These are phyloP conservation scores for Nissolia schottii DNA, from an alignment of 306 rosid genomes.

Conservation along the genomic window DNA sequence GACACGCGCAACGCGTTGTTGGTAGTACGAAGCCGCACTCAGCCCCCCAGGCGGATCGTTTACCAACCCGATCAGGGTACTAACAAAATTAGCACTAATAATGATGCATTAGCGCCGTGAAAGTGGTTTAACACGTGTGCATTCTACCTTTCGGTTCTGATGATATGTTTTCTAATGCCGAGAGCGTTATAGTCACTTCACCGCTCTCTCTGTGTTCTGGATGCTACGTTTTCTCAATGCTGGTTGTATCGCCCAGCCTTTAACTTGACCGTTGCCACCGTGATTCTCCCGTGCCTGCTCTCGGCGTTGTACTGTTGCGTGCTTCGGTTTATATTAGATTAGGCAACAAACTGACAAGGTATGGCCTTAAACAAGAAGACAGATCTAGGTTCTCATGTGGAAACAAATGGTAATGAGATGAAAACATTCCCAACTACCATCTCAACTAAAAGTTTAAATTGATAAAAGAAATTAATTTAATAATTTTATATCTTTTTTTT, in stretches of 20 bases:
- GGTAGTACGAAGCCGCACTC: constrained; percentile 17
- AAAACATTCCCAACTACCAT: too few species aligned
- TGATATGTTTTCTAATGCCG: constrained; percentile 25
- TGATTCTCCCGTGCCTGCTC: background rate
- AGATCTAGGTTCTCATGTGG: background rate
- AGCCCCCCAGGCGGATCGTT: constrained; percentile 23
- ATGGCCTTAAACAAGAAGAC: background rate
- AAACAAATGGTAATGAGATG: background rate
- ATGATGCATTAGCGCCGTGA: background rate
- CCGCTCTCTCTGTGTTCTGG: constrained; percentile 8
- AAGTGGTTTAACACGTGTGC: constrained; percentile 18
- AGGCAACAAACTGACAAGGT: background rate
- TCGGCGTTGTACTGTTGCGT: background rate
- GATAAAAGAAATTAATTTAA: too few species aligned
- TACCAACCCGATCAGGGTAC: too few species aligned
- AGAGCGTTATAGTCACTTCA: background rate
- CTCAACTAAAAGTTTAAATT: too few species aligned
- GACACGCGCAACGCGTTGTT: constrained; percentile 26
- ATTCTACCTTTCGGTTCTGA: constrained; percentile 4
- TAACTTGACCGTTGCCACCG: background rate
- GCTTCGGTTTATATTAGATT: background rate
- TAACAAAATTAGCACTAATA: too few species aligned
- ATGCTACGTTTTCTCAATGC: constrained; percentile 18
- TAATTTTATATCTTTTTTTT: too few species aligned
- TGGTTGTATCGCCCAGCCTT: background rate